Evolutionary conservation across 2,329 filamentous ascomycete species (phyloP).

Genomic region (Aspergillus neoniger): DNA sequence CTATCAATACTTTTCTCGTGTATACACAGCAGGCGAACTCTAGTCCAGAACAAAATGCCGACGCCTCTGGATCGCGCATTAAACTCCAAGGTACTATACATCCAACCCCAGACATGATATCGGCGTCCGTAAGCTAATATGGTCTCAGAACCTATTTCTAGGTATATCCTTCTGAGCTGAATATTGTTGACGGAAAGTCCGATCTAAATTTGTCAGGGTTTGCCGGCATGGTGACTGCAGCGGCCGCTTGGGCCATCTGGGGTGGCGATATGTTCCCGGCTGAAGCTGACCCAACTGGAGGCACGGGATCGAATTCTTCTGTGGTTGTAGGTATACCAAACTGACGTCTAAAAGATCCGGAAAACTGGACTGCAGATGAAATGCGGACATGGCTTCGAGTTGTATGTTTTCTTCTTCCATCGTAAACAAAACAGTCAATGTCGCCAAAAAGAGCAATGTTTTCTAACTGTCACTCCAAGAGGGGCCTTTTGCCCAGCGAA

Average conservation of each 20-base stretch:
- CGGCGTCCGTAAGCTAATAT: constrained; percentile 14
- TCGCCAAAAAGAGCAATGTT: constrained; percentile 1
- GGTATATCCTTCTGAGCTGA: constrained; percentile 51
- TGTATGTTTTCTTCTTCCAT: constrained; percentile 54
- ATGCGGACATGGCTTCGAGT: constrained; percentile 76
- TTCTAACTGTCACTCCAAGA: constrained; percentile 46
- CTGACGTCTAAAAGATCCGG: constrained; percentile 54
- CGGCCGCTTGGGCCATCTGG: constrained; percentile 82
- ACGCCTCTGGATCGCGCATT: constrained; percentile 69
- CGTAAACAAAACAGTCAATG: background rate
- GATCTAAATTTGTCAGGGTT: constrained; percentile 61
- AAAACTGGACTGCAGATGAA: constrained; percentile 77
- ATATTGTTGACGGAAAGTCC: background rate
- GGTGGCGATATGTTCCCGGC: constrained; percentile 80
- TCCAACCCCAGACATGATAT: background rate
- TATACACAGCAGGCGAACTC: constrained; percentile 3
- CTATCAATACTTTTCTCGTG: background rate
- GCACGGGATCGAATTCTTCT: constrained; percentile 42
- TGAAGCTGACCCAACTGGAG: constrained; percentile 73
- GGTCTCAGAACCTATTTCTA: constrained; percentile 65
- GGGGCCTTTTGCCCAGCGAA: constrained; percentile 62
- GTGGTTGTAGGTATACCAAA: background rate
- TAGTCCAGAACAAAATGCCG: constrained; percentile 56
- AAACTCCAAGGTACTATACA: constrained; percentile 63
- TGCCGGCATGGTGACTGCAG: constrained; percentile 76